Conservation (phyloP, 768 basidiomycete genomes). For the Harrya chromipes region DNA sequence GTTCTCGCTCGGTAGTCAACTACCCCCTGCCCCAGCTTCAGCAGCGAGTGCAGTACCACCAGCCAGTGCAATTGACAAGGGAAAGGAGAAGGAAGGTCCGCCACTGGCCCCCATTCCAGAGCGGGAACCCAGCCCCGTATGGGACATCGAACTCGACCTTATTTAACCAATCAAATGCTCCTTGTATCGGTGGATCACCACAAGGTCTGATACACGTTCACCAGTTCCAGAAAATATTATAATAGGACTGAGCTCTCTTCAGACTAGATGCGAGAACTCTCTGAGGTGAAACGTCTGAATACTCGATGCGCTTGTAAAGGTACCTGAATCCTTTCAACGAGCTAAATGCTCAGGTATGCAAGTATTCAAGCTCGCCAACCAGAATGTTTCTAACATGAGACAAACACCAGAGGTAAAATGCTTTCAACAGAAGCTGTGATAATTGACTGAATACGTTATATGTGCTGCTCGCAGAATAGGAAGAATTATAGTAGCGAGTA, state of each 20-base stretch:
- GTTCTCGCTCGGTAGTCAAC: slow-evolving; percentile 32
- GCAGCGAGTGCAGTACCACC: background rate
- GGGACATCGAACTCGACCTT: slow-evolving; percentile 71
- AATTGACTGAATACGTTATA: slow-evolving; percentile 26
- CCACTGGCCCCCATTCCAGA: slow-evolving; percentile 2
- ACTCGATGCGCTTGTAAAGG: background rate
- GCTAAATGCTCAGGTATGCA: too few relatives aligned
- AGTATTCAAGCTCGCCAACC: too few relatives aligned
- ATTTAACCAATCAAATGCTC: slow-evolving; percentile 25
- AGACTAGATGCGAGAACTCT: too few relatives aligned
- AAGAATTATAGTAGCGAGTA: slow-evolving; percentile 1
- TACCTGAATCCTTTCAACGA: background rate
- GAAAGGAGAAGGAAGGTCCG: slow-evolving; percentile 23
- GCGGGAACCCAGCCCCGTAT: slow-evolving; percentile 54
- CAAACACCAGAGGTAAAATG: background rate
- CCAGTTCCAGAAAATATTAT: background rate
- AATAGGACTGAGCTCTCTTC: too few relatives aligned
- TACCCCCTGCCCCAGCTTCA: slow-evolving; percentile 2
- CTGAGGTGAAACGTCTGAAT: too few relatives aligned
- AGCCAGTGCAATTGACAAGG: slow-evolving; percentile 3
- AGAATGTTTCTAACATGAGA: too few relatives aligned
- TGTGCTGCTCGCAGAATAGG: background rate
- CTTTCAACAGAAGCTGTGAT: slow-evolving; percentile 12
- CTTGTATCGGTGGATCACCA: background rate
- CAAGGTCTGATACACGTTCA: background rate